phyloP scores from a whole-genome alignment of 768 basidiomycete genomes.

The Kwoniella dejecticola region DNA sequence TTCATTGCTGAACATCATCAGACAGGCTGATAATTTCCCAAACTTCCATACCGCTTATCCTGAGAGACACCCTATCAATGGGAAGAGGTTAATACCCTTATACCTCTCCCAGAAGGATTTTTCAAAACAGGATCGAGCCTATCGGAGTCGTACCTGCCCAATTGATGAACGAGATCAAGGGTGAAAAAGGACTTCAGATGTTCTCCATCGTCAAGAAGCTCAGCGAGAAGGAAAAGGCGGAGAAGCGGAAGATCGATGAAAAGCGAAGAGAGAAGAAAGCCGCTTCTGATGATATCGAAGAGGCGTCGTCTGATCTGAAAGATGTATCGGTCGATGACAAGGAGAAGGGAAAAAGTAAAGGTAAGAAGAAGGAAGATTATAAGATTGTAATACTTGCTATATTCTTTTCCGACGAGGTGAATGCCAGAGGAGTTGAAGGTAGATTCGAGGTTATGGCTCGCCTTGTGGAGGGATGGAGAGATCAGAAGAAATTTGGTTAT shows the following conservation, averaged over 20 bases:
- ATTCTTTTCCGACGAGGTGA: conserved; percentile 28
- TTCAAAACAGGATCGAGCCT: conserved; percentile 29
- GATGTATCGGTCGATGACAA: too few relatives aligned
- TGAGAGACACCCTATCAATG: conserved; percentile 12
- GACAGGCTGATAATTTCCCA: conserved; percentile 27
- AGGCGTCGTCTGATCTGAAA: too few relatives aligned
- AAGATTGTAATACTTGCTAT: conserved; percentile 24
- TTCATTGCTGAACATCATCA: conserved; percentile 1
- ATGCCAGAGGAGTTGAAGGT: conserved; percentile 24
- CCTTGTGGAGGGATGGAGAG: conserved; percentile 48
- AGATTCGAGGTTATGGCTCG: conserved; percentile 29
- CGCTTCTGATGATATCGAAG: not conserved
- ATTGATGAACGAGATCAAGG: conserved; percentile 35
- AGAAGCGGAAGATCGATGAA: not conserved
- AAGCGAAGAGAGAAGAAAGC: not conserved
- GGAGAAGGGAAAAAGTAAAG: not conserved
- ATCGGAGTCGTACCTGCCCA: conserved; percentile 56
- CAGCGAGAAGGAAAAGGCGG: conserved; percentile 2
- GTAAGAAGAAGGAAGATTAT: conserved; percentile 6
- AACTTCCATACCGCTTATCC: conserved; percentile 15
- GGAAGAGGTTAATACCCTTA: conserved; percentile 21
- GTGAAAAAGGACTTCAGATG: not conserved
- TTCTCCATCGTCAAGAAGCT: conserved; percentile 57
- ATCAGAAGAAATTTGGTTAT: conserved; percentile 48
- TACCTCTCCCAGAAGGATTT: conserved; percentile 26